Evolutionary conservation across 2,329 filamentous ascomycete genomes (phyloP).

Genomic region (Microdochium bolleyi): DNA sequence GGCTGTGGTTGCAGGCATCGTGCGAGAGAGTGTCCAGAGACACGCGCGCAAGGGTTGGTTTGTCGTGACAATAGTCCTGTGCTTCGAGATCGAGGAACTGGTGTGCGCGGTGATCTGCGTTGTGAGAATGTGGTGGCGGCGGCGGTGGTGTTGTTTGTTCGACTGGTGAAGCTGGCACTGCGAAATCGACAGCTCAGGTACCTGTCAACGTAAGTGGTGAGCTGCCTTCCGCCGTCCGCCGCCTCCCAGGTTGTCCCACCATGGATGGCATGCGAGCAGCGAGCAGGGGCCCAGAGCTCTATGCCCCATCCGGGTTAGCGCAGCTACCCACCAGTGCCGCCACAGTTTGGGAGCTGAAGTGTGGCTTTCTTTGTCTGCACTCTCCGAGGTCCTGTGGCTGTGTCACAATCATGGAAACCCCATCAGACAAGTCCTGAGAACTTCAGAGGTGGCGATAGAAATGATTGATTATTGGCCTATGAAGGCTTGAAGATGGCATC

Average conservation of each 20-base stretch:
- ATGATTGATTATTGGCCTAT: too few species aligned
- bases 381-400: background rate
- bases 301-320: background rate
- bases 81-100: slow-evolving; percentile 4
- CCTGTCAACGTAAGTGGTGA: slow-evolving; percentile 17
- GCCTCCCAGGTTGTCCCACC: slow-evolving; percentile 2
- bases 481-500: too few species aligned
- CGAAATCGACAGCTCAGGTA: background rate
- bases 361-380: too few species aligned
- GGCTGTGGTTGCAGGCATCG: slow-evolving; percentile 93
- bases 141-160: slow-evolving; percentile 6
- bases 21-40: slow-evolving; percentile 16
- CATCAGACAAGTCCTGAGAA: too few species aligned
- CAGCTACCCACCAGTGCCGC: background rate
- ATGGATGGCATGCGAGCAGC: background rate
- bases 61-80: background rate
- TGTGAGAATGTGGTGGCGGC: slow-evolving; percentile 6
- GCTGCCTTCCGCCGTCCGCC: slow-evolving; percentile 18
- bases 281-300: background rate
- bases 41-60: background rate
- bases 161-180: background rate
- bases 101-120: slow-evolving; percentile 2
- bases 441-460: too few species aligned
- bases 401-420: too few species aligned
- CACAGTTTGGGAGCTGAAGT: too few species aligned